Evolutionary conservation across 345 rosid genomes (phyloP).

Genomic region (Aegle marmelos): DNA sequence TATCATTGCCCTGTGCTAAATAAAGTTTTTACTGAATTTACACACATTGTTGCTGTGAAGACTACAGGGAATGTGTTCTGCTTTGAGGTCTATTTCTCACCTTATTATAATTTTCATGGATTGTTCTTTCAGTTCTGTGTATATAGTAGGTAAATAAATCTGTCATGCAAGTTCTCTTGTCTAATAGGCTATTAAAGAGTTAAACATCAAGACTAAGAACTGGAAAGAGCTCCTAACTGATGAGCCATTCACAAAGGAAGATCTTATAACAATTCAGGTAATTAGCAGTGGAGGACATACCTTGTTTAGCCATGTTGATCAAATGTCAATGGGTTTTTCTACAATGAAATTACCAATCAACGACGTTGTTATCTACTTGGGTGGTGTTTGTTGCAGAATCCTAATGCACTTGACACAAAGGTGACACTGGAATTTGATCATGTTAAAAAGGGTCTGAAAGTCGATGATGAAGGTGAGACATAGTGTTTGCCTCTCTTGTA

Average conservation of each 20-base stretch:
- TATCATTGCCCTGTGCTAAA: slow-evolving; percentile 85
- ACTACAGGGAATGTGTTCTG: slow-evolving; percentile 89
- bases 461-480: slow-evolving; percentile 79
- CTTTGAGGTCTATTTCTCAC: slow-evolving; percentile 56
- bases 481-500: not conserved
- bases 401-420: slow-evolving; percentile 66
- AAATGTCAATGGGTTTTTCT: slow-evolving; percentile 5
- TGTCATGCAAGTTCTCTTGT: slow-evolving; percentile 5
- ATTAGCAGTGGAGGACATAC: not conserved
- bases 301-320: slow-evolving; percentile 11
- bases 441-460: slow-evolving; percentile 65
- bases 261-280: slow-evolving; percentile 85
- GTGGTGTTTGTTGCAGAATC: slow-evolving; percentile 52
- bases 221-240: slow-evolving; percentile 93
- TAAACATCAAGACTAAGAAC: slow-evolving; percentile 88
- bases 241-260: slow-evolving; percentile 74
- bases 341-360: not conserved
- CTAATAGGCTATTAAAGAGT: slow-evolving; percentile 78
- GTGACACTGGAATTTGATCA: slow-evolving; percentile 85
- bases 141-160: not conserved
- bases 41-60: slow-evolving; percentile 89
- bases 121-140: slow-evolving; percentile 13
- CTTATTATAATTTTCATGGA: slow-evolving; percentile 2
- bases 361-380: not conserved
- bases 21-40: slow-evolving; percentile 90